These are phyloP conservation scores for Dendrobium catenatum DNA, from an alignment of 106 monocot genomes.

Conservation along the genomic window DNA sequence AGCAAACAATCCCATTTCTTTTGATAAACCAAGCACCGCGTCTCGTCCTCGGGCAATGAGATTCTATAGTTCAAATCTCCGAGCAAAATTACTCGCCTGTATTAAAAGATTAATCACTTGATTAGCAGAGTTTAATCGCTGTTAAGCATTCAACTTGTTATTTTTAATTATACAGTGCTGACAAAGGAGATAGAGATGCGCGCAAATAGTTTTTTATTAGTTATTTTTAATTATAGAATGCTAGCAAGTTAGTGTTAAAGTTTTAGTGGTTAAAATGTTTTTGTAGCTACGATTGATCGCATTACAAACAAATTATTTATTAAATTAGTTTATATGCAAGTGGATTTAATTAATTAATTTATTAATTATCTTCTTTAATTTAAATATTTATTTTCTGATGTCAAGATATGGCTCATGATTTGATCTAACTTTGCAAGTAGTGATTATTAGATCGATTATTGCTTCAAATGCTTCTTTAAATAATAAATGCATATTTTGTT, in stretches of 20 bases:
- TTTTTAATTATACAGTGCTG: background rate
- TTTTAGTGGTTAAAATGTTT: background rate
- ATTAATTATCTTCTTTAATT: background rate
- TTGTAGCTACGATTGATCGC: background rate
- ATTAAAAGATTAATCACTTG: background rate
- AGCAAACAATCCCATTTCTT: slow-evolving; percentile 46
- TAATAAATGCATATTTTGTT: no score
- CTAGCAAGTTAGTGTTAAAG: background rate
- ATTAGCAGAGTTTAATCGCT: background rate
- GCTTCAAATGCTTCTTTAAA: background rate
- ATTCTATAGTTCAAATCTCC: slow-evolving; percentile 65
- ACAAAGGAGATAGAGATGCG: background rate
- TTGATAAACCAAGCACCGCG: slow-evolving; percentile 27
- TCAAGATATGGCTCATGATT: background rate
- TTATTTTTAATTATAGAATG: background rate
- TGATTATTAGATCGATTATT: background rate
- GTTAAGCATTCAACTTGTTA: background rate
- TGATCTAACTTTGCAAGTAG: background rate
- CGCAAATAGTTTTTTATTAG: background rate
- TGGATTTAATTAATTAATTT: background rate
- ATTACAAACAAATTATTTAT: background rate
- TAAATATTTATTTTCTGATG: background rate
- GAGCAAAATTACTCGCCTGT: slow-evolving; percentile 50
- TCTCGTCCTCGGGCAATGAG: slow-evolving; percentile 38
- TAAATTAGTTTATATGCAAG: background rate